Conservation (phyloP, 129 eudicot genomes). For the Heracleum sosnowskyi region DNA sequence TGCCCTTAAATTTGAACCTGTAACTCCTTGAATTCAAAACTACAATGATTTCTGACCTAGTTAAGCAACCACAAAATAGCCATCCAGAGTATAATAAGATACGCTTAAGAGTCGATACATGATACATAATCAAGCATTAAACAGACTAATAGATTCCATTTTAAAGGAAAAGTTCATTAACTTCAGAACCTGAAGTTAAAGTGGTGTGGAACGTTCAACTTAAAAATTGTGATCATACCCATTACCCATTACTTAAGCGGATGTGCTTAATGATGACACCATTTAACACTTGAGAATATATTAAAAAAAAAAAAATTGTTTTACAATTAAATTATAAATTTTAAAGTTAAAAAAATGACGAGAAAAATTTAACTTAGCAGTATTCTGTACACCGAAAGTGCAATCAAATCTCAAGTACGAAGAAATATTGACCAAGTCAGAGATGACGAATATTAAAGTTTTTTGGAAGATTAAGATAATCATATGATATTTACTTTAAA, state of each 20-base stretch:
- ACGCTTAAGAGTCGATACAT: neutral
- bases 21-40: neutral
- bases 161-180: neutral
- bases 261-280: neutral
- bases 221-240: neutral
- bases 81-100: neutral
- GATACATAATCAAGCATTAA: neutral
- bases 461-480: neutral
- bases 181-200: neutral
- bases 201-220: neutral
- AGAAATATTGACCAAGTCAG: neutral
- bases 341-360: neutral
- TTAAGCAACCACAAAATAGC: neutral
- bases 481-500: conserved; percentile 52
- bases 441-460: neutral
- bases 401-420: conserved; percentile 1
- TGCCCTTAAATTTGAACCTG: neutral
- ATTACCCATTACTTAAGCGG: neutral
- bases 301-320: too few species aligned
- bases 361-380: neutral
- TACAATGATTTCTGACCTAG: neutral
- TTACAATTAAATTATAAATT: neutral
- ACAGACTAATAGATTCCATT: neutral
- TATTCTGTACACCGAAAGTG: neutral
- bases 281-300: neutral